Percentiles rank a stretch among this genome's conserved stretches.
Conservation (phyloP, 352 stramenopile genomes). For the Globisporangium emineosum region DNA sequence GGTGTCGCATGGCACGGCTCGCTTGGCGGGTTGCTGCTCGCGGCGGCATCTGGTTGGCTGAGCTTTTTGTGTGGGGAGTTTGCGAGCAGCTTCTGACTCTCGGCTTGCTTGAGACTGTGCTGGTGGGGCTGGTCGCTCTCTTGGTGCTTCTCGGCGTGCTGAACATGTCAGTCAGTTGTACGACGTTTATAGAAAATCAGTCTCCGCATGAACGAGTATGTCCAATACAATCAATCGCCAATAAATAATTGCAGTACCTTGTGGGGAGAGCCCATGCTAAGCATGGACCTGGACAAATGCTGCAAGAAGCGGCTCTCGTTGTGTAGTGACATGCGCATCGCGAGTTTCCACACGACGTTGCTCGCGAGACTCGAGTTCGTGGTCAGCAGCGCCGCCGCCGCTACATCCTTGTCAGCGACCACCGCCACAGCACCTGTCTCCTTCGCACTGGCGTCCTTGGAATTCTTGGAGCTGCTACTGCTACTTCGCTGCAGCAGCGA, state of each 20-base stretch:
- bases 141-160: conserved; percentile 20
- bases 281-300: conserved; percentile 65
- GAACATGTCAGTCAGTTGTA: not conserved
- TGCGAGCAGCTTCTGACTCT: conserved; percentile 29
- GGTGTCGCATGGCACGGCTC: conserved; percentile 13
- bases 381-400: conserved; percentile 6
- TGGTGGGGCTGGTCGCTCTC: conserved; percentile 16
- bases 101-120: conserved; percentile 28
- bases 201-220: too few species aligned
- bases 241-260: conserved; percentile 31
- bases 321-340: conserved; percentile 61
- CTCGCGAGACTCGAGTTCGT: conserved; percentile 29
- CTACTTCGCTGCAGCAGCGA: conserved; percentile 9
- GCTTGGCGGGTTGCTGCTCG: not conserved
- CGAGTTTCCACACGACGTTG: conserved; percentile 63
- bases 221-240: not conserved
- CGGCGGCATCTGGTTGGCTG: not conserved
- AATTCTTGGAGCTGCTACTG: conserved; percentile 1
- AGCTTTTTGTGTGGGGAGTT: conserved; percentile 7
- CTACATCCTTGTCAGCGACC: conserved; percentile 7
- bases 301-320: conserved; percentile 64
- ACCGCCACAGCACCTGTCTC: not conserved
- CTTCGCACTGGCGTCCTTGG: not conserved
- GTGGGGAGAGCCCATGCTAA: conserved; percentile 38
- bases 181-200: conserved; percentile 2